phyloP scores from a whole-genome alignment of 2,329 filamentous ascomycete genomes.

The Penicillium hesseltinei region DNA sequence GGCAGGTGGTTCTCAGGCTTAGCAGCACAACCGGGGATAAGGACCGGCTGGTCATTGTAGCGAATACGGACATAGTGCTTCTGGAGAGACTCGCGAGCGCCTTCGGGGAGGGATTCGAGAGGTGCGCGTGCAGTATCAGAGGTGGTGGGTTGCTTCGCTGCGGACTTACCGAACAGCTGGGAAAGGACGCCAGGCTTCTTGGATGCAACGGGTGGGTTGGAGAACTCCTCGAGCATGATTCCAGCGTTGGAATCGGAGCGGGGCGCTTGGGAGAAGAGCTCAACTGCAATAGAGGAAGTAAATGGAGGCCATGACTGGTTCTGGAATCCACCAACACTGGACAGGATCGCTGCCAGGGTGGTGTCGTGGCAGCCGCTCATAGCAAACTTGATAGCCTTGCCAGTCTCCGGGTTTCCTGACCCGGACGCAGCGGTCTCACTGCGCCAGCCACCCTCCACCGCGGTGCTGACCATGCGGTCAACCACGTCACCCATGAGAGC shows the following conservation, averaged over 20 bases:
- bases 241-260: constrained; percentile 16
- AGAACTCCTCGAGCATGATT: constrained; percentile 26
- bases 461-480: constrained; percentile 65
- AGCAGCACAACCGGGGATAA: constrained; percentile 74
- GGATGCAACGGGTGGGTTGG: constrained; percentile 23
- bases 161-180: constrained; percentile 26
- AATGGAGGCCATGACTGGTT: constrained; percentile 82
- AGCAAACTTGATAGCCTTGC: constrained; percentile 63
- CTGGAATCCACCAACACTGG: constrained; percentile 76
- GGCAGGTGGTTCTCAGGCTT: constrained; percentile 75
- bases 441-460: constrained; percentile 57
- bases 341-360: constrained; percentile 75
- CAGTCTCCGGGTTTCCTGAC: constrained; percentile 37
- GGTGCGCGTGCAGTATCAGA: constrained; percentile 37
- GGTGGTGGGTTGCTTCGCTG: constrained; percentile 15
- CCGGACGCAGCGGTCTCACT: constrained; percentile 53
- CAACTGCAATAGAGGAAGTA: constrained; percentile 86
- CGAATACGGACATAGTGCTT: constrained; percentile 85
- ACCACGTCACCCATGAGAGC: constrained; percentile 80
- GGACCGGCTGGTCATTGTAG: constrained; percentile 84
- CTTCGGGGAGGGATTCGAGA: constrained; percentile 30
- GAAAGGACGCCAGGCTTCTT: constrained; percentile 34
- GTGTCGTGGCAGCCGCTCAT: constrained; percentile 91
- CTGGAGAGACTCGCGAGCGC: constrained; percentile 28
- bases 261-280: constrained; percentile 69